Conservation (phyloP, 2,329 filamentous ascomycete genomes). For the Xylariaceae sp. region DNA sequence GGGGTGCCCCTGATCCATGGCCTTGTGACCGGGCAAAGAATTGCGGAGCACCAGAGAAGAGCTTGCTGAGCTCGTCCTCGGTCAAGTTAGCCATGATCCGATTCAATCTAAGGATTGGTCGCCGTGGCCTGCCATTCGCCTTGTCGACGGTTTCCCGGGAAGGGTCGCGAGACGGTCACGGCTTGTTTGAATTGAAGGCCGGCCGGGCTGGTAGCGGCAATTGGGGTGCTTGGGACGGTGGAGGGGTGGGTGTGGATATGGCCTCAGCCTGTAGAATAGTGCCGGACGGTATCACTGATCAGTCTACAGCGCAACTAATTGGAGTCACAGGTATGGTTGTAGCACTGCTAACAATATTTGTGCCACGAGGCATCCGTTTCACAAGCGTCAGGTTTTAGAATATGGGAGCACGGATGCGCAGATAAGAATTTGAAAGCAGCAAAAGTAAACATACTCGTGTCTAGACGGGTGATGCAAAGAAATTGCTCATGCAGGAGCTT, state of each 20-base stretch:
- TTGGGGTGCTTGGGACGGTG: slow-evolving; percentile 22
- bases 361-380: too few relatives aligned
- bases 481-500: slow-evolving; percentile 25
- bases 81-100: slow-evolving; percentile 56
- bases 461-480: slow-evolving; percentile 6
- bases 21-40: slow-evolving; percentile 59
- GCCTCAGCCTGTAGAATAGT: too few relatives aligned
- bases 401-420: neutral
- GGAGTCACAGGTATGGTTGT: too few relatives aligned
- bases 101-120: slow-evolving; percentile 45
- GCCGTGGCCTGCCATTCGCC: slow-evolving; percentile 35
- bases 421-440: too few relatives aligned
- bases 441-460: too few relatives aligned
- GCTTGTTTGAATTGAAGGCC: slow-evolving; percentile 48
- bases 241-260: slow-evolving; percentile 18
- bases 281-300: too few relatives aligned
- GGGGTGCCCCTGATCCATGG: slow-evolving; percentile 53
- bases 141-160: slow-evolving; percentile 37
- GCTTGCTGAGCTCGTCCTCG: slow-evolving; percentile 57
- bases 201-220: slow-evolving; percentile 33
- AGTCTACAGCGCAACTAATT: too few relatives aligned
- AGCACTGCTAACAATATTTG: too few relatives aligned
- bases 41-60: slow-evolving; percentile 72
- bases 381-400: too few relatives aligned
- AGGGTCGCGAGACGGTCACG: slow-evolving; percentile 50